Evolutionary conservation across 208 protist species (phyloP), one percentile per base, ranked within the genome.

Genomic region (Jaenimonas drosophilae): DNA sequence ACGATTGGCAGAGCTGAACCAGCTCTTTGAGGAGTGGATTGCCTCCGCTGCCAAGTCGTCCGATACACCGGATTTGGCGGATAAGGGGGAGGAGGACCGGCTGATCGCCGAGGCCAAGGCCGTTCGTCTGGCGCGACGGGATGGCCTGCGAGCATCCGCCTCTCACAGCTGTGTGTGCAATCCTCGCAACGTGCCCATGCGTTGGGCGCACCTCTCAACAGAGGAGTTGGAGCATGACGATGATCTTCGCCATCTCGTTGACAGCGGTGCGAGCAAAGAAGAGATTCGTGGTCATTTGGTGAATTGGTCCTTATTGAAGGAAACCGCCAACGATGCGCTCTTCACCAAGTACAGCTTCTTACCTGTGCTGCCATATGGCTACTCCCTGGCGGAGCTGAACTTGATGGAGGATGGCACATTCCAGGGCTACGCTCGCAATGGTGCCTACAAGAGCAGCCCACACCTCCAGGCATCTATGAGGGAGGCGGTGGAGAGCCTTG

Each of bases 321-420:
- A 88, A 46, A 41, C 41, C 2, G 60, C 67, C 46, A 88, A 81
- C 60, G 79, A 82, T 48, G 54, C 59, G 11, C 54, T 88, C 30
- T 84, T 82, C 39, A 49, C 39, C 2, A 36, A 46, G 12, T 88
- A 75, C 48, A 53, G 61, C 2, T 88, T 88, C 49, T 63, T 88
- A 27, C 47, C 59, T 2, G 58, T 59, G 5, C 43, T 88, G 19
- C 64, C 71, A n/a, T 59, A 54, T 32, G 75, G 75, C 23, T 54
- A 75, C 29, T 57, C 79, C 3, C 63, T 88, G 21, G 64, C 60
- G 6, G 67, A 88, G 43, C 37, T 77, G 5, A 64, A 59, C 37
- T 75, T 83, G 60, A 45, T 39, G 17, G 55, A 54, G 24, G 62
- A 82, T 45, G 12, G 20, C 0, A 56, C 66, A 20, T 86, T 78